Base-by-base conservation (phyloP, 305 asterid species). In the Plantago coronopus region DNA sequence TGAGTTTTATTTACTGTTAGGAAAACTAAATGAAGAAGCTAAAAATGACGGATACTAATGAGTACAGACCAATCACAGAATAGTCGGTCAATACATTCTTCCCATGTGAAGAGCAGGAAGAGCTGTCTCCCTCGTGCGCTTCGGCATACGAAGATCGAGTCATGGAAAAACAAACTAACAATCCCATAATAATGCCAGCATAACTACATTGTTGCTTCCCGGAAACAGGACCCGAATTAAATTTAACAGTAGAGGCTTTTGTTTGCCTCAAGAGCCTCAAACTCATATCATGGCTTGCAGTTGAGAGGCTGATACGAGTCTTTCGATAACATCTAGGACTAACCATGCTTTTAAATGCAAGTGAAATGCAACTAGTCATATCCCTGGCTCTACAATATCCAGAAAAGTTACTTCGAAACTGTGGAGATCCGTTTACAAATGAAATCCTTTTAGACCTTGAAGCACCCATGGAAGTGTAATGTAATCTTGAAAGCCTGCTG, bases 11-110 rank as follows among this genome's bases (percentile, higher is more conserved):
- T 17, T 62, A 64, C 17, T 17, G 62, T 48, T 0, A 48, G 20
- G 18, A 49, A 61, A 60, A 68, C 38, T 34, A 63, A 29, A 49
- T 20, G 46, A 40, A 59, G 20, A 54, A 75, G 21, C 20, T 54
- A 44, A 73, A 72, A 54, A 34, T 6, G 40, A 34, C 45, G 65
- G 34, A 68, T 29, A 48, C 23, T 48, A n/a, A n/a, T n/a, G n/a
- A n/a, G n/a, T n/a, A 74, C 90, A 77, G 37, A 90, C 98, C 89
- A 62, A 73, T 84, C 62, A 91, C 84, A 53, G 88, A 78, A 75
- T 83, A 91, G 83, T 85, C 81, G 2, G 76, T 79, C 66, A 75
- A 70, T 58, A 81, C 75, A 69, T 80, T 77, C 79, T 91, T 91
- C 68, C 82, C 83, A 42, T 78, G 84, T 37, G 88, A 74, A 67